A percentile compares a stretch with the other conserved stretches of the same genome.
These are phyloP conservation scores for Hymenoscyphus occultus DNA, from an alignment of 2,329 filamentous ascomycete species.

Conservation along the genomic window DNA sequence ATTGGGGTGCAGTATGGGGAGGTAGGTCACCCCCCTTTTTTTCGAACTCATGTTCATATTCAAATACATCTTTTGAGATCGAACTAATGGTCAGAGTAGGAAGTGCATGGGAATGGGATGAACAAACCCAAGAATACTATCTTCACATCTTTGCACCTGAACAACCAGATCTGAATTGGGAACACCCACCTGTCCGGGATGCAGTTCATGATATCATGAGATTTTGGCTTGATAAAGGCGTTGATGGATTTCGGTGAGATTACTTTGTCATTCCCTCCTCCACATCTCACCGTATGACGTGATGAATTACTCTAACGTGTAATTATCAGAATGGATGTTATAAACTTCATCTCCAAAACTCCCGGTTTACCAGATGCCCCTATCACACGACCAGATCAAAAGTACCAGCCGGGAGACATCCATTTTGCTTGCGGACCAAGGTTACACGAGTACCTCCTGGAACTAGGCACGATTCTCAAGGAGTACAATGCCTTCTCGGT, in stretches of 20 bases:
- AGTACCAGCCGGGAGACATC: slow-evolving; percentile 49
- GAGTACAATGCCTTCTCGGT: slow-evolving; percentile 51
- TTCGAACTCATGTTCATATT: slow-evolving; percentile 28
- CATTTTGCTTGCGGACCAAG: slow-evolving; percentile 57
- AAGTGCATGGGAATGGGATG: slow-evolving; percentile 53
- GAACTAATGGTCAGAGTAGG: slow-evolving; percentile 17
- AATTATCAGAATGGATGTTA: slow-evolving; percentile 56
- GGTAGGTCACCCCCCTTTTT: slow-evolving; percentile 37
- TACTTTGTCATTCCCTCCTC: background rate
- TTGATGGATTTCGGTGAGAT: slow-evolving; percentile 47
- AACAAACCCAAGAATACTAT: slow-evolving; percentile 51
- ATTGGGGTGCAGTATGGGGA: slow-evolving; percentile 43
- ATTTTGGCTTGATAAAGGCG: slow-evolving; percentile 69
- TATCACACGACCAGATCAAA: slow-evolving; percentile 41
- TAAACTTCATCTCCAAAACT: slow-evolving; percentile 64
- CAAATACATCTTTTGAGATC: background rate
- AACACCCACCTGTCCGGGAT: slow-evolving; percentile 60
- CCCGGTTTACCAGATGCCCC: slow-evolving; percentile 53
- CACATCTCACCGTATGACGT: background rate
- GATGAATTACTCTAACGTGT: background rate
- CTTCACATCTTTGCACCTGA: slow-evolving; percentile 62
- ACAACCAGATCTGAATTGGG: slow-evolving; percentile 78
- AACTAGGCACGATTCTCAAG: slow-evolving; percentile 46
- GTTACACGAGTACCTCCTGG: slow-evolving; percentile 50
- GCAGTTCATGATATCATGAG: slow-evolving; percentile 68